Evolutionary conservation across 805 yeast species (phyloP).

Genomic region (Candida sakaeoensis): DNA sequence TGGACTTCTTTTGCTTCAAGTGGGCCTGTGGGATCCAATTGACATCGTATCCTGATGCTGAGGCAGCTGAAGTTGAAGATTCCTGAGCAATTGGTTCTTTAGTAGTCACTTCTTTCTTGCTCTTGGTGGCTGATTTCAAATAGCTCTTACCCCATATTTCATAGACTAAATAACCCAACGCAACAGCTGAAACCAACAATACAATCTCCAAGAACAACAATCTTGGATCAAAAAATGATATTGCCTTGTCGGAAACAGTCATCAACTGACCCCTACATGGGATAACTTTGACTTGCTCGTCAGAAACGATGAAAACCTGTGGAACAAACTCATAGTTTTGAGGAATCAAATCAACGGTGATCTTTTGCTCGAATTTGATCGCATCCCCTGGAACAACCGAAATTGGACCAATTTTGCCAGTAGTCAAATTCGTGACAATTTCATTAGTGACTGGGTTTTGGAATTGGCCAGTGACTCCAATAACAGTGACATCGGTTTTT

Average conservation of each 20-base stretch:
- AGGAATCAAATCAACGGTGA: slow-evolving; percentile 57
- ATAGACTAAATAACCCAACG: slow-evolving; percentile 47
- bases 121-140: slow-evolving; percentile 37
- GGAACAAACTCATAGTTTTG: slow-evolving; percentile 60
- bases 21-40: slow-evolving; percentile 61
- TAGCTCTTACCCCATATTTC: slow-evolving; percentile 44
- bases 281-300: slow-evolving; percentile 49
- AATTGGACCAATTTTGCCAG: slow-evolving; percentile 60
- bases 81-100: background rate
- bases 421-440: slow-evolving; percentile 57
- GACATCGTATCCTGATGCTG: slow-evolving; percentile 35
- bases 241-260: slow-evolving; percentile 56
- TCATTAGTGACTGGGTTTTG: slow-evolving; percentile 52
- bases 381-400: slow-evolving; percentile 47
- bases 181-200: slow-evolving; percentile 46
- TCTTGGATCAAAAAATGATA: slow-evolving; percentile 72
- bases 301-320: slow-evolving; percentile 48
- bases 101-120: slow-evolving; percentile 23
- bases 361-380: slow-evolving; percentile 50
- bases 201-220: slow-evolving; percentile 60
- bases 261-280: slow-evolving; percentile 58
- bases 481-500: slow-evolving; percentile 49
- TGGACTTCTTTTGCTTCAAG: slow-evolving; percentile 33
- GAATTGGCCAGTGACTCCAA: slow-evolving; percentile 69
- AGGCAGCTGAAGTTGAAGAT: slow-evolving; percentile 13